Percentiles rank a stretch among this genome's conserved stretches.
Evolutionary conservation across 2,329 filamentous ascomycete species (phyloP).

Genomic region (Penicillium sp.): DNA sequence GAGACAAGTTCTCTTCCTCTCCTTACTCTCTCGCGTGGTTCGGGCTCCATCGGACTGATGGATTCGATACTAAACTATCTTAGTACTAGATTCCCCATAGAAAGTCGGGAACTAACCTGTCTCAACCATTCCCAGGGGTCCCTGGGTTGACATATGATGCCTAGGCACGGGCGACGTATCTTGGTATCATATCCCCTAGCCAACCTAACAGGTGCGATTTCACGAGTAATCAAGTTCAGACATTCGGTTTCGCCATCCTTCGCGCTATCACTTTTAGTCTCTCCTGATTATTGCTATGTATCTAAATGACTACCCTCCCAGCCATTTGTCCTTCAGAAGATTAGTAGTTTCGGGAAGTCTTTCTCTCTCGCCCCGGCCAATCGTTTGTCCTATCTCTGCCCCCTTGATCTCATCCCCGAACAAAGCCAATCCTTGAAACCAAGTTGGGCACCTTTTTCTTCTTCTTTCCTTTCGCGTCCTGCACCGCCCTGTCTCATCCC

Average conservation of each 20-base stretch:
- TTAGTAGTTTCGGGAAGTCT: conserved; percentile 15
- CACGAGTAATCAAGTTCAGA: conserved; percentile 18
- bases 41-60: conserved; percentile 7
- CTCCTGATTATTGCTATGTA: neutral
- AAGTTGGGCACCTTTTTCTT: neutral
- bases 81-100: conserved; percentile 2
- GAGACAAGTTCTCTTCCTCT: neutral
- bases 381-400: neutral
- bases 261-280: conserved; percentile 11
- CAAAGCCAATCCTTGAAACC: conserved; percentile 11
- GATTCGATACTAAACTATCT: conserved; percentile 9
- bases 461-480: neutral
- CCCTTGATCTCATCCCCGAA: conserved; percentile 9
- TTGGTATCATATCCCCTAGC: neutral
- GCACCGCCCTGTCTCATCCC: neutral
- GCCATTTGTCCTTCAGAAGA: neutral
- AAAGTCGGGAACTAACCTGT: conserved; percentile 5
- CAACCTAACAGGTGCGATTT: neutral
- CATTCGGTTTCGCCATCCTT: conserved; percentile 13
- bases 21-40: neutral
- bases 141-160: conserved; percentile 20
- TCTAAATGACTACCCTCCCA: neutral
- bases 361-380: conserved; percentile 10
- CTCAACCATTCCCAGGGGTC: conserved; percentile 3
- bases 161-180: conserved; percentile 9